Conservation (phyloP, 2,329 filamentous ascomycete genomes). For the Epichloe sylvatica region DNA sequence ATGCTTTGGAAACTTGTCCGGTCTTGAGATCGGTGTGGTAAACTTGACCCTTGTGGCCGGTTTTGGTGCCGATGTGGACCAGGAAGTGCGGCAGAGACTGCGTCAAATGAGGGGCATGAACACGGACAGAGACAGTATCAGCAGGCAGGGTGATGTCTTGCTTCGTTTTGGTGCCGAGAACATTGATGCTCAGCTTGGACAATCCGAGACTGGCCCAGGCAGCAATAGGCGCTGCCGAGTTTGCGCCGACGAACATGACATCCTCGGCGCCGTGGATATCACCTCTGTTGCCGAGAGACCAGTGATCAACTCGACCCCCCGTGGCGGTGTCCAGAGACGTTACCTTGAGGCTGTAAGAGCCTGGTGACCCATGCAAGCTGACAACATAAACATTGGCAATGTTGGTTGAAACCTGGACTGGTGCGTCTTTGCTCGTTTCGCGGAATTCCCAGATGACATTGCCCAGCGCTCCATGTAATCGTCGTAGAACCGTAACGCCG, state of each 20-base stretch:
- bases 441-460: slow-evolving; percentile 65
- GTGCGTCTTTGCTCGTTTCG: slow-evolving; percentile 53
- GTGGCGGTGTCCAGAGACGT: slow-evolving; percentile 57
- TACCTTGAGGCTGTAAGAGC: slow-evolving; percentile 65
- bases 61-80: slow-evolving; percentile 60
- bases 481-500: slow-evolving; percentile 45
- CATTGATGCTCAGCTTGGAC: slow-evolving; percentile 54
- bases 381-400: slow-evolving; percentile 61
- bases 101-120: slow-evolving; percentile 61
- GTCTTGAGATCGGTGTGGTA: slow-evolving; percentile 68
- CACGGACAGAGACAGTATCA: slow-evolving; percentile 37
- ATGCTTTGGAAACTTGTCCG: slow-evolving; percentile 58
- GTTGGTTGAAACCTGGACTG: slow-evolving; percentile 63
- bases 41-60: slow-evolving; percentile 68
- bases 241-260: slow-evolving; percentile 62
- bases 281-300: slow-evolving; percentile 56
- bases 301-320: slow-evolving; percentile 60
- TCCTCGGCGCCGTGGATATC: slow-evolving; percentile 53
- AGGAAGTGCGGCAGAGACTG: slow-evolving; percentile 71
- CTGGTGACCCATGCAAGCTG: slow-evolving; percentile 54
- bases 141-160: slow-evolving; percentile 39
- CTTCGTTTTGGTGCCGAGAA: slow-evolving; percentile 47
- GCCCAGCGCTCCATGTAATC: slow-evolving; percentile 60
- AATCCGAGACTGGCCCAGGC: slow-evolving; percentile 56
- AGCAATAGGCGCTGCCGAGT: slow-evolving; percentile 59